A percentile compares a stretch with the other conserved stretches of the same genome.
These are phyloP conservation scores for Yamadazyma akitaensis DNA, from an alignment of 805 yeast species.

Conservation along the genomic window DNA sequence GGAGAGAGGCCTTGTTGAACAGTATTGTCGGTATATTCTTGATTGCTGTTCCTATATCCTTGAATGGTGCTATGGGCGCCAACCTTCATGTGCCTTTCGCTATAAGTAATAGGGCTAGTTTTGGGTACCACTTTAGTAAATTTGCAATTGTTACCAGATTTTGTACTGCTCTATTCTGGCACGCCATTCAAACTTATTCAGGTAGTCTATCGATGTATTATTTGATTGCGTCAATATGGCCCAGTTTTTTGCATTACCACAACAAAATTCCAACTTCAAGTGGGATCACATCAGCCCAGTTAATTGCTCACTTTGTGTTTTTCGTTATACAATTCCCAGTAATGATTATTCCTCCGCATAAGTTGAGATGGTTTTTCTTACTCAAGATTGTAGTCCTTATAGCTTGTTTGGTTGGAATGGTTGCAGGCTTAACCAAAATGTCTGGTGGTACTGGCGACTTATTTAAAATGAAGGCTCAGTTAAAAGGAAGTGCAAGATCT, in stretches of 20 bases:
- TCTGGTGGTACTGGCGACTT: constrained; percentile 11
- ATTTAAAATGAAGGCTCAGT: constrained; percentile 7
- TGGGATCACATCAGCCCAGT: constrained; percentile 22
- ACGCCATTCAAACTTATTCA: constrained; percentile 22
- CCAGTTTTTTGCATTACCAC: constrained; percentile 19
- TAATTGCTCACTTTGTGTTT: constrained; percentile 31
- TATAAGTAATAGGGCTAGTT: constrained; percentile 27
- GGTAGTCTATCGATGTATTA: constrained; percentile 26
- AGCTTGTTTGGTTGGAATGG: constrained; percentile 12
- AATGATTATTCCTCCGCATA: constrained; percentile 28
- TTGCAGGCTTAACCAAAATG: constrained; percentile 11
- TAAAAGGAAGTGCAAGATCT: constrained; percentile 19
- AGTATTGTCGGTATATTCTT: constrained; percentile 22
- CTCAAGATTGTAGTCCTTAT: constrained; percentile 24
- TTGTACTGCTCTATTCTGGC: constrained; percentile 27
- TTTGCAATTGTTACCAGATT: constrained; percentile 29
- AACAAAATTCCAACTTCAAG: constrained; percentile 22
- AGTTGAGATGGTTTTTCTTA: constrained; percentile 31
- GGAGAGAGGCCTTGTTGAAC: constrained; percentile 20
- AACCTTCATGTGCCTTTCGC: constrained; percentile 35
- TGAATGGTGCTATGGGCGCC: constrained; percentile 31
- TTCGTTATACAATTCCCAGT: constrained; percentile 30
- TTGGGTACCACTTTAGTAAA: constrained; percentile 29
- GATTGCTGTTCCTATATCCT: constrained; percentile 17
- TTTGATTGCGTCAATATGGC: constrained; percentile 25